Conservation (phyloP, 352 stramenopile species). For the Halophytophthora batemanensis region DNA sequence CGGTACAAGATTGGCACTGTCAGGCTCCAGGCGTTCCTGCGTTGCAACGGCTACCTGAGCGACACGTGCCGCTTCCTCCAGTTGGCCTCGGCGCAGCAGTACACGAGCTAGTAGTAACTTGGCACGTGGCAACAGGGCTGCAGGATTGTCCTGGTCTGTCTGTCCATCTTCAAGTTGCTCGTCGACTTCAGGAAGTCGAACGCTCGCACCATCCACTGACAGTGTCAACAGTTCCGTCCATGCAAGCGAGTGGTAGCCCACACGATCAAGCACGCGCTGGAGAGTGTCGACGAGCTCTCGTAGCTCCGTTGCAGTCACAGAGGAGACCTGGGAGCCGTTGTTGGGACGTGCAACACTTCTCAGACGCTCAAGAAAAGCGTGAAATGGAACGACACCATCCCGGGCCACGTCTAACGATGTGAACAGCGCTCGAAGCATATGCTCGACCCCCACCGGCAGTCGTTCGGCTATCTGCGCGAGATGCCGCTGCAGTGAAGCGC, state of each 20-base stretch:
- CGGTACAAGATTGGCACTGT: slow-evolving; percentile 30
- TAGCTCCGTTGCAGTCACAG: slow-evolving; percentile 14
- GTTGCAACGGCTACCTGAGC: slow-evolving; percentile 42
- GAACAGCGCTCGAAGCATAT: slow-evolving; percentile 32
- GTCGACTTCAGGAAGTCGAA: slow-evolving; percentile 16
- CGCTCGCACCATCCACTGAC: slow-evolving; percentile 1
- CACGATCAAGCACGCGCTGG: slow-evolving; percentile 22
- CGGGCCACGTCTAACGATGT: slow-evolving; percentile 33
- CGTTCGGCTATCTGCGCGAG: slow-evolving; percentile 24
- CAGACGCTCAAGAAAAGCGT: slow-evolving; percentile 32
- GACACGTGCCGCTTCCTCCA: slow-evolving; percentile 53
- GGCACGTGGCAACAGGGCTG: slow-evolving; percentile 32
- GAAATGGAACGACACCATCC: slow-evolving; percentile 43
- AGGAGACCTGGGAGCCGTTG: slow-evolving; percentile 15
- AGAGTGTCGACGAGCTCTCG: slow-evolving; percentile 26
- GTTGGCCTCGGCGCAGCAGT: slow-evolving; percentile 45
- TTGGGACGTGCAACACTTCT: slow-evolving; percentile 18
- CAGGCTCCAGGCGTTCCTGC: slow-evolving; percentile 35
- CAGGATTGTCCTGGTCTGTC: slow-evolving; percentile 10
- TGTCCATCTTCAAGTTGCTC: slow-evolving; percentile 17
- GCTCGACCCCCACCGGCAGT: slow-evolving; percentile 18
- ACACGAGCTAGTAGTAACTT: slow-evolving; percentile 56
- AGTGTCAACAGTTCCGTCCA: slow-evolving; percentile 23
- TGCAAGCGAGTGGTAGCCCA: slow-evolving; percentile 24
- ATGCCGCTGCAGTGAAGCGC: slow-evolving; percentile 33